Percentiles rank a stretch among this genome's conserved stretches.
These are phyloP conservation scores for Leucocoprinus birnbaumii DNA, from an alignment of 768 basidiomycete species.

Conservation along the genomic window DNA sequence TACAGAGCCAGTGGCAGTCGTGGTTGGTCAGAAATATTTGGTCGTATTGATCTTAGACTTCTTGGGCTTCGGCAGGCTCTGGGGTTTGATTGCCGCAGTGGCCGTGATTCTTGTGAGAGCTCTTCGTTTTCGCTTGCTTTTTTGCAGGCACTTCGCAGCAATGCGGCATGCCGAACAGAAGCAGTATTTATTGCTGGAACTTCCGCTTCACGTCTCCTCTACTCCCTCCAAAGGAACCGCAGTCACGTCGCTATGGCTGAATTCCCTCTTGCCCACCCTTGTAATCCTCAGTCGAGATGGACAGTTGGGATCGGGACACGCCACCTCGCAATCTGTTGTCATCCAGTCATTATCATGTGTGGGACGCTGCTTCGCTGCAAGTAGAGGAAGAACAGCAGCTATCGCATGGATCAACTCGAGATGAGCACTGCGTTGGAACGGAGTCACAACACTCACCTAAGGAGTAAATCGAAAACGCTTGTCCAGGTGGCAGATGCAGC, in stretches of 20 bases:
- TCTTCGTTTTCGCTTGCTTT: no score
- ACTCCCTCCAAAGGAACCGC: constrained; percentile 34
- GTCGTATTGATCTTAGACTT: no score
- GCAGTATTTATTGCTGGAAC: no score
- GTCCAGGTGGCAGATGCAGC: constrained; percentile 54
- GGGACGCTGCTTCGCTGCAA: constrained; percentile 63
- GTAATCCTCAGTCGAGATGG: constrained; percentile 50
- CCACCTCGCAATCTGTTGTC: constrained; percentile 60
- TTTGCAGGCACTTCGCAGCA: no score
- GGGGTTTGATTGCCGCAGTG: no score
- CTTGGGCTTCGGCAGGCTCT: no score
- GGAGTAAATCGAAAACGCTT: constrained; percentile 71
- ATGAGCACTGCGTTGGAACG: constrained; percentile 12
- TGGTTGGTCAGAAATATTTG: no score
- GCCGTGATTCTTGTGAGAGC: no score
- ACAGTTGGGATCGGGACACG: constrained; percentile 69
- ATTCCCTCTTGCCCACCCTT: constrained; percentile 47
- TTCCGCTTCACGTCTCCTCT: no score
- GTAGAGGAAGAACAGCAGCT: constrained; percentile 64
- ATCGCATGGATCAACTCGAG: neutral
- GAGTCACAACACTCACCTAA: constrained; percentile 32
- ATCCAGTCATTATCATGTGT: constrained; percentile 64
- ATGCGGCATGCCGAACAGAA: no score
- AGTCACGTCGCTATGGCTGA: constrained; percentile 54
- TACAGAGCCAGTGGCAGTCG: no score